Percentiles rank a stretch among this genome's conserved stretches.
These are phyloP conservation scores for Grigorovia yakushimaensis DNA, from an alignment of 805 yeast species.

Conservation along the genomic window DNA sequence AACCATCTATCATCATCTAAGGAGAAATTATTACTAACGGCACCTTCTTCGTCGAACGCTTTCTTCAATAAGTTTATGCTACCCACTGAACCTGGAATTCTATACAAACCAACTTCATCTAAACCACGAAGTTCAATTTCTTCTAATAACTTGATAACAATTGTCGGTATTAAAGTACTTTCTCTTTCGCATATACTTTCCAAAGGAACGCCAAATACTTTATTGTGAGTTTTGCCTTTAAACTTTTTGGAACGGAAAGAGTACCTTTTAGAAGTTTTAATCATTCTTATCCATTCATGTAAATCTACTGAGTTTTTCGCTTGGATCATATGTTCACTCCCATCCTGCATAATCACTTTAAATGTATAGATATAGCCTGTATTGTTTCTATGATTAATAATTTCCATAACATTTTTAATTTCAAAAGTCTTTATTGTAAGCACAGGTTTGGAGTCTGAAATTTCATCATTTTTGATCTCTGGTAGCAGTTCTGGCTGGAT, in stretches of 20 bases:
- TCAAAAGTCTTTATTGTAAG: conserved; percentile 37
- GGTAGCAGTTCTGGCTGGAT: conserved; percentile 50
- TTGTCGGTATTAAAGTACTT: conserved; percentile 47
- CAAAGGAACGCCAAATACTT: conserved; percentile 82
- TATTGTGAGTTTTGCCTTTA: conserved; percentile 33
- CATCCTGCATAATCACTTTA: conserved; percentile 35
- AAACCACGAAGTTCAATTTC: conserved; percentile 82
- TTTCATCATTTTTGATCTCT: conserved; percentile 34
- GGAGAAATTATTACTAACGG: conserved; percentile 34
- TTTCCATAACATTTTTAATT: conserved; percentile 29
- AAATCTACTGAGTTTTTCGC: conserved; percentile 52
- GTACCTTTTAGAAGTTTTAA: conserved; percentile 33
- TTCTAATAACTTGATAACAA: conserved; percentile 54
- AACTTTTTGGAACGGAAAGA: conserved; percentile 34
- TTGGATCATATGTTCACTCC: conserved; percentile 57
- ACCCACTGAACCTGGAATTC: conserved; percentile 58
- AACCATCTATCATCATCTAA: conserved; percentile 51
- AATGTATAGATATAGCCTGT: conserved; percentile 23
- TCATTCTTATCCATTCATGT: conserved; percentile 58
- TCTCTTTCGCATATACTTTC: conserved; percentile 68
- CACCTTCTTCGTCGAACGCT: conserved; percentile 42
- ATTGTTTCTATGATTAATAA: conserved; percentile 28
- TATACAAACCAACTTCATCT: conserved; percentile 83
- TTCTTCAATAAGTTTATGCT: conserved; percentile 44
- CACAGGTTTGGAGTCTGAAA: conserved; percentile 40